Evolutionary conservation across 805 yeast genomes (phyloP), one percentile per base, ranked within the genome.

Genomic region (Vanderwaltozyma polyspora): DNA sequence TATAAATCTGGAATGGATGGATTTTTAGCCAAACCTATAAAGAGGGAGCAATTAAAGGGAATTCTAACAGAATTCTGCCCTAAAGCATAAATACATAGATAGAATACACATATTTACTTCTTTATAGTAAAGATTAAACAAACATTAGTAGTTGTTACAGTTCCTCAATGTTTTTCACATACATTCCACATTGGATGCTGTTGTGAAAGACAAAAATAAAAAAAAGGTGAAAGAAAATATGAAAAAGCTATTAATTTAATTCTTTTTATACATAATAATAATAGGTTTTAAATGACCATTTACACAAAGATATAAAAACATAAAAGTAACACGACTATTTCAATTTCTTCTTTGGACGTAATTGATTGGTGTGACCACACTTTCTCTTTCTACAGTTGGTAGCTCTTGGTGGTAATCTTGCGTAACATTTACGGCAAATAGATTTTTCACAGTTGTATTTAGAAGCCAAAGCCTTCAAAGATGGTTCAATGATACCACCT

Each of bases 341-440:
- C 68, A 85, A 79, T 87, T 89, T 89, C 94, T 89, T 89, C 94
- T 91, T 91, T 74, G 97, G 97, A 79, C 98, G 86, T 72, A 91
- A 84, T 78, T 91, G 98, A 81, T 91, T 91, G 69, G 95, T 77
- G 93, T 91, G 98, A 66, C 98, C 98, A 75, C 98, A 91, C 81
- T 91, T 91, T 85, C 96, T 87, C 97, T 91, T 91, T 79, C 98
- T 86, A 81, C 98, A 91, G 96, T 91, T 91, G 73, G 97, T 91
- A 61, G 98, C 98, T 83, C 97, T 93, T 73, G 98, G 95, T 66
- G 98, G 98, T 66, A 91, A 86, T 79, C 98, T 91, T 63, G 98
- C 97, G 81, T 91, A 91, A 77, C 98, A 91, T 70, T 87, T 84
- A 74, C 98, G 91, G 80, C 98, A 91, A 68, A 91, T 89, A 54